These are phyloP conservation scores for Candida pini DNA, from an alignment of 805 yeast species.

Conservation along the genomic window DNA sequence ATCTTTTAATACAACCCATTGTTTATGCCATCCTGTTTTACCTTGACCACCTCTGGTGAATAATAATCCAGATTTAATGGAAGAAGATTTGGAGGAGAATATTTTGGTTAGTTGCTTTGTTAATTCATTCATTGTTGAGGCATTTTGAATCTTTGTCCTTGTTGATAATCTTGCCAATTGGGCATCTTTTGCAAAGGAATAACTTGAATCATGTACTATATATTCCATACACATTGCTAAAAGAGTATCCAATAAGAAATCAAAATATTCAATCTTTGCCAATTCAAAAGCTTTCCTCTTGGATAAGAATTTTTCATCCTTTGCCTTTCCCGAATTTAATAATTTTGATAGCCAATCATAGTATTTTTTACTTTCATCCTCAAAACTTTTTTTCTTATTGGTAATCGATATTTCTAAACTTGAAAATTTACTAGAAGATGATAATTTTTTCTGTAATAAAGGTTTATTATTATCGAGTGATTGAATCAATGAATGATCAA, in stretches of 20 bases:
- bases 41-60: constrained; percentile 56
- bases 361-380: constrained; percentile 32
- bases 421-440: constrained; percentile 6
- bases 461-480: constrained; percentile 15
- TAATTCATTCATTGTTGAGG: constrained; percentile 17
- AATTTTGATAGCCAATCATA: constrained; percentile 32
- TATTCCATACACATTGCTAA: constrained; percentile 13
- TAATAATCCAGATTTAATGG: constrained; percentile 41
- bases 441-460: constrained; percentile 11
- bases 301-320: constrained; percentile 28
- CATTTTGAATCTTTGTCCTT: constrained; percentile 13
- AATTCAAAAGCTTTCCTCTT: constrained; percentile 27
- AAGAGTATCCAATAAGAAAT: constrained; percentile 23
- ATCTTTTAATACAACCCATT: constrained; percentile 73
- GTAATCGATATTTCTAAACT: constrained; percentile 12
- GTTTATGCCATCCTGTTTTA: constrained; percentile 78
- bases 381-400: constrained; percentile 24
- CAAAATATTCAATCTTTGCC: constrained; percentile 27
- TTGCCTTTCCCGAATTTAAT: constrained; percentile 28
- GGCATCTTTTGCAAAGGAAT: constrained; percentile 6
- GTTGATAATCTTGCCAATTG: constrained; percentile 14
- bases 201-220: constrained; percentile 10
- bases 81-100: constrained; percentile 1
- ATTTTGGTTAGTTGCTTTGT: constrained; percentile 42
- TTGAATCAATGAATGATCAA: constrained; percentile 7